Base-by-base conservation (phyloP, 2,329 filamentous ascomycete genomes). In the Laburnicola sp. region DNA sequence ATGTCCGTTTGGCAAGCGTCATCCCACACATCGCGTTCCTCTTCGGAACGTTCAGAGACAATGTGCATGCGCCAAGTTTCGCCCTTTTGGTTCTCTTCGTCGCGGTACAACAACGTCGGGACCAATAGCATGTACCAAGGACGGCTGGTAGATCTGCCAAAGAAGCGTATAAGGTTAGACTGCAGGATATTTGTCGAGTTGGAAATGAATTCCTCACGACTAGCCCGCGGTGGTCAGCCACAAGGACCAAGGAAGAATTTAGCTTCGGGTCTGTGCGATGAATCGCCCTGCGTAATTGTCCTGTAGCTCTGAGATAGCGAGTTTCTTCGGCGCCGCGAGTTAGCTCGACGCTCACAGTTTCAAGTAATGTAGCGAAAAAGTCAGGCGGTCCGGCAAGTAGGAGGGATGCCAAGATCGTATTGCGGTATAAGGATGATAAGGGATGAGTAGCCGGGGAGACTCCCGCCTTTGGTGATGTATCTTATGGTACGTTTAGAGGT, bases 391-490 rank as follows among this genome's bases (percentile, higher is more conserved):
- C 68, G 34, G 62, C 72, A 16, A 66, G 67, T 48, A 78, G 63
- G 6, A 79, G 68, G 1, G 74, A 79, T 63, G 2, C 75, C 67
- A 1, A 79, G 60, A 16, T 74, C 72, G 47, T 76, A 78, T 26
- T 78, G 76, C 0, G 76, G 76, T 1, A 76, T 57, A 5, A 73
- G 46, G 8, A 73, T 64, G 39, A 78, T 74, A 4, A 65, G 61
- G 2, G 73, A 75, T 3, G 59, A 60, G 43, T 79, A 80, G 2
- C 72, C 74, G 1, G 75, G 75, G 0, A 77, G 54, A 0, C 73
- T 72, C 4, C 77, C 77, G 2, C 63, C 58, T 58, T 80, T 80
- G 2, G 76, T 78, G 31, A 75, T 64, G 53, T 79, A 75, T 2
- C 74, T 76, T 2, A 79, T 68, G 0, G 73, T 66, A 9, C 75